These are phyloP conservation scores for Arthrinium phaeospermum DNA, from an alignment of 2,329 filamentous ascomycete species.

Conservation along the genomic window DNA sequence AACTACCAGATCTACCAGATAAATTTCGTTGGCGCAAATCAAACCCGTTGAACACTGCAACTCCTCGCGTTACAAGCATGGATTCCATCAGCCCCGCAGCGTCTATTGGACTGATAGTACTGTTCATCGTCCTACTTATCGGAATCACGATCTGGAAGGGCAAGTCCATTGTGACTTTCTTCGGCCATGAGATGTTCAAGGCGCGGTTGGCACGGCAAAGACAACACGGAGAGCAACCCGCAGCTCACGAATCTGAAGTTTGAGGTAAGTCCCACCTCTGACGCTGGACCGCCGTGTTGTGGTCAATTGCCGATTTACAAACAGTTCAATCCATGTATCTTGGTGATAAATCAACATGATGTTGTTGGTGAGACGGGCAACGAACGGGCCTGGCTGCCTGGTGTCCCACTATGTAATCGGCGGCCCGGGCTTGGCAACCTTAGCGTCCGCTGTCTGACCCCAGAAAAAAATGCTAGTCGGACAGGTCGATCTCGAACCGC, in stretches of 20 bases:
- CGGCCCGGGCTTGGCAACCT: conserved; percentile 9
- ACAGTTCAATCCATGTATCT: not conserved
- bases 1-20: not conserved
- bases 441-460: conserved; percentile 12
- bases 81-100: conserved; percentile 27
- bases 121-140: conserved; percentile 33
- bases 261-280: not conserved
- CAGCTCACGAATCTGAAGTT: not conserved
- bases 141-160: conserved; percentile 31
- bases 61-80: conserved; percentile 19
- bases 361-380: not conserved
- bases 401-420: conserved; percentile 8
- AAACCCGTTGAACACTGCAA: not conserved
- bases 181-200: conserved; percentile 34
- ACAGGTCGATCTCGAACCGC: conserved; percentile 1
- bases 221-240: not conserved
- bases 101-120: conserved; percentile 36
- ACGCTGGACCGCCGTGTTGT: not conserved
- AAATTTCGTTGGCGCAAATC: not conserved
- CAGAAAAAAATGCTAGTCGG: conserved; percentile 13
- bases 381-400: too few relatives aligned
- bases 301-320: not conserved
- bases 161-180: conserved; percentile 29
- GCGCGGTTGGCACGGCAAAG: conserved; percentile 26
- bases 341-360: not conserved